phyloP scores from a whole-genome alignment of 805 yeast genomes.

The Candida stauntonica region DNA sequence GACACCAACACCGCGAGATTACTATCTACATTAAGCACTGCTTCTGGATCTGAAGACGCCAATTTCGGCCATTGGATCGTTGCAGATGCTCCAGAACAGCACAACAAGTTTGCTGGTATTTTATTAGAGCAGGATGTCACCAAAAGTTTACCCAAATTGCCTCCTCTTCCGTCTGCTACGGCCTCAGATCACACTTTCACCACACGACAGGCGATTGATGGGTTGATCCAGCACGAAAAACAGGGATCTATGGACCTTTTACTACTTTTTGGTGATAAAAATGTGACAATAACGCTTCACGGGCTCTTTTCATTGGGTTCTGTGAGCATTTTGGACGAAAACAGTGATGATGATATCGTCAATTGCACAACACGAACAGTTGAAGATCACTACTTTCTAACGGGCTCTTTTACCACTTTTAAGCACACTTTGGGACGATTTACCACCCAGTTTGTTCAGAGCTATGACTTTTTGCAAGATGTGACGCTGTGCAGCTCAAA shows the following conservation, averaged over 20 bases:
- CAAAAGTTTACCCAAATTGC: conserved; percentile 34
- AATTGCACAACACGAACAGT: conserved; percentile 6
- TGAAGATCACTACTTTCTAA: conserved; percentile 19
- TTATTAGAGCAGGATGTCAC: conserved; percentile 28
- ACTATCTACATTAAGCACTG: conserved; percentile 20
- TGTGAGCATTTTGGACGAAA: conserved; percentile 8
- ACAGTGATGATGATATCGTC: conserved; percentile 19
- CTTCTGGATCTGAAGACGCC: conserved; percentile 7
- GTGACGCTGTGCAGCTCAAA: conserved; percentile 19
- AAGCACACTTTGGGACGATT: conserved; percentile 18
- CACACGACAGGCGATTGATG: conserved; percentile 28
- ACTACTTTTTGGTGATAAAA: conserved; percentile 20
- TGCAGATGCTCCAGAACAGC: background rate
- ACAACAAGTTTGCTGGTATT: conserved; percentile 22
- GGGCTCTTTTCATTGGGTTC: conserved; percentile 31
- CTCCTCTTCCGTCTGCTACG: conserved; percentile 25
- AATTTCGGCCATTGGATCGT: conserved; percentile 19
- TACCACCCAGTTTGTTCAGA: conserved; percentile 7
- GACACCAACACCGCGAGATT: conserved; percentile 44
- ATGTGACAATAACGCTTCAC: conserved; percentile 29
- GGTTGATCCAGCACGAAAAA: conserved; percentile 22
- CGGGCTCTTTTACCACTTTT: conserved; percentile 22
- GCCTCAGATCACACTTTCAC: conserved; percentile 18
- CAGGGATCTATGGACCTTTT: conserved; percentile 26
- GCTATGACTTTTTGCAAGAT: conserved; percentile 14